Base-by-base conservation (phyloP, 2,329 filamentous ascomycete genomes). In the Fusarium circinatum region DNA sequence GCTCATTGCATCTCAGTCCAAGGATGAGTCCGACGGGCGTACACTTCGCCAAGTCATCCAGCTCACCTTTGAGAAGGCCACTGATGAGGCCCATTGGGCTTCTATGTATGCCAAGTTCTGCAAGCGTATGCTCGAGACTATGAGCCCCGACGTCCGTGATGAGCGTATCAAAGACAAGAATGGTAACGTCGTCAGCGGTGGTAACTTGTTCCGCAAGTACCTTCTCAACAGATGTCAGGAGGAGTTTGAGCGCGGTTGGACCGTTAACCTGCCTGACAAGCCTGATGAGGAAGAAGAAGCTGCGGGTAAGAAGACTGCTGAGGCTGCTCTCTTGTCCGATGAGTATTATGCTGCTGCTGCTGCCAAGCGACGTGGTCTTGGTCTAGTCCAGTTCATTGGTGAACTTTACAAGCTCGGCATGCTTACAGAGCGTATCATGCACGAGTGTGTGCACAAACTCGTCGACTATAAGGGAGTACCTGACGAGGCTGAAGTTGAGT, bases 61-160 rank as follows among this genome's bases (percentile, higher is more conserved):
- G 84, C 93, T 99, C 70, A 98, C 96, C 3, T 99, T 99, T 78
- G 96, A 99, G 86, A 99, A 99, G 88, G 96, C 96, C 74, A 98
- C 95, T 36, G 96, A 99, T 80, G 96, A 99, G 84, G 94, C 95
- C 77, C 96, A 98, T 86, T 99, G 96, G 96, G 96, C 96, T 62
- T 94, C 94, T 26, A 98, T 98, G 94, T 99, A 99, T 81, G 96
- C 96, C 81, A 96, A 95, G 84, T 99, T 99, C 90, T 98, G 95
- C 87, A 95, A 96, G 88, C 92, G 93, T 75, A 98, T 98, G 96
- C 88, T 98, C 70, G 93, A 97, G 83, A 95, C 90, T 71, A 98
- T 98, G 94, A 97, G 94, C 84, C 85, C 93, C 28, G 96, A 98
- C 54, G 97, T 99, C 81, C 94, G 95, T 78, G 96, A 99, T 78